Conservation (phyloP, 148 eudicot genomes). For the Euryodendron excelsum region DNA sequence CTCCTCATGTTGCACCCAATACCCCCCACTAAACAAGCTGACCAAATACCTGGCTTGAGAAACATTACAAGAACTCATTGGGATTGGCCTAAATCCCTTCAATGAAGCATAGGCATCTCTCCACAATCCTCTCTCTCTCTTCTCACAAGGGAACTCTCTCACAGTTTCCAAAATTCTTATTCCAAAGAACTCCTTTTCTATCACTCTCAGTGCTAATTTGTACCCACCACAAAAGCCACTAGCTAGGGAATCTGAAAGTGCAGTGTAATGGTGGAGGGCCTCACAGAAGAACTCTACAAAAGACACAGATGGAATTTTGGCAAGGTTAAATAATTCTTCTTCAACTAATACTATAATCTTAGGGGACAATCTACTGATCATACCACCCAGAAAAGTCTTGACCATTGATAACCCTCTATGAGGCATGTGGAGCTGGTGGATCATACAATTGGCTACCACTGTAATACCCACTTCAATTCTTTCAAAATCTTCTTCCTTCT, state of each 20-base stretch:
- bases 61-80: constrained; percentile 23
- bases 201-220: constrained; percentile 17
- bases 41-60: constrained; percentile 27
- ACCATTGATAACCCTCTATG: constrained; percentile 14
- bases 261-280: constrained; percentile 27
- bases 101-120: neutral
- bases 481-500: constrained; percentile 27
- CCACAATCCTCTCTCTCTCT: constrained; percentile 2
- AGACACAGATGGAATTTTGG: constrained; percentile 20
- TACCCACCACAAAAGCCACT: constrained; percentile 23
- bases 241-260: constrained; percentile 26
- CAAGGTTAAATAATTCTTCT: constrained; percentile 22
- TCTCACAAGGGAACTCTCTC: constrained; percentile 23
- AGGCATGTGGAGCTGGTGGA: constrained; percentile 28
- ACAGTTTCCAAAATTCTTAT: constrained; percentile 21
- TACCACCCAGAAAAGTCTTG: constrained; percentile 23
- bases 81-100: constrained; percentile 20
- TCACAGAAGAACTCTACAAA: constrained; percentile 27
- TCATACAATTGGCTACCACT: constrained; percentile 25
- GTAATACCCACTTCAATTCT: constrained; percentile 12
- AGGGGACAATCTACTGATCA: constrained; percentile 20
- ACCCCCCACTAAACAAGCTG: constrained; percentile 26
- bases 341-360: constrained; percentile 20
- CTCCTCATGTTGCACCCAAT: constrained; percentile 31
- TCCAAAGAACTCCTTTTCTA: constrained; percentile 27